Percentiles rank a stretch among this genome's conserved stretches.
Conservation (phyloP, 2,329 filamentous ascomycete genomes). For the Aspergillus neotritici region DNA sequence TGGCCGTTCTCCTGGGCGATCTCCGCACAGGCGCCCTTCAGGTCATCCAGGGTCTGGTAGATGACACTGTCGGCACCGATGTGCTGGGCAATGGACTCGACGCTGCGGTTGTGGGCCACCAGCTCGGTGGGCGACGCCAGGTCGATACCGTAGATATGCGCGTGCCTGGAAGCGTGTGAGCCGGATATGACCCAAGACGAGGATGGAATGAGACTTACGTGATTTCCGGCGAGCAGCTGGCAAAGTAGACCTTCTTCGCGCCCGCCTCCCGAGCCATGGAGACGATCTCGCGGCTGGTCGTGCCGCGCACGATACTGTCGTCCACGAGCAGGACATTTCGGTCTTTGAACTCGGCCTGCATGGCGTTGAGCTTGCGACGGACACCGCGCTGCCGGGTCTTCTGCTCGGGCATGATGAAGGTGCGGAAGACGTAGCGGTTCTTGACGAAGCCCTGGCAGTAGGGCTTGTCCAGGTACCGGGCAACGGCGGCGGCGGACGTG, state of each 20-base stretch:
- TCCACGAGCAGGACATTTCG: constrained; percentile 80
- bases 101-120: constrained; percentile 62
- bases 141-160: constrained; percentile 82
- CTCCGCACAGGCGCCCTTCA: constrained; percentile 73
- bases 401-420: constrained; percentile 83
- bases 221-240: constrained; percentile 74
- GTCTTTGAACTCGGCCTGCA: constrained; percentile 75
- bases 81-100: constrained; percentile 57
- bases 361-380: constrained; percentile 81
- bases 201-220: constrained; percentile 39
- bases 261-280: constrained; percentile 79
- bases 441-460: constrained; percentile 81
- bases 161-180: constrained; percentile 46
- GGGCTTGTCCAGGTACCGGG: constrained; percentile 68
- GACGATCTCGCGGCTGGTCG: constrained; percentile 72
- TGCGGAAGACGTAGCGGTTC: constrained; percentile 83
- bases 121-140: constrained; percentile 66
- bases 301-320: constrained; percentile 84
- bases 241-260: constrained; percentile 76
- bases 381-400: constrained; percentile 76
- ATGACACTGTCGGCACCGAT: constrained; percentile 73
- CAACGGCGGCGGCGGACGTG: constrained; percentile 70
- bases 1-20: constrained; percentile 53
- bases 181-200: not conserved
- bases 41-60: constrained; percentile 69